Percentiles rank a stretch among this genome's conserved stretches.
Conservation (phyloP, 2,329 filamentous ascomycete species). For the Diaporthe sp. region DNA sequence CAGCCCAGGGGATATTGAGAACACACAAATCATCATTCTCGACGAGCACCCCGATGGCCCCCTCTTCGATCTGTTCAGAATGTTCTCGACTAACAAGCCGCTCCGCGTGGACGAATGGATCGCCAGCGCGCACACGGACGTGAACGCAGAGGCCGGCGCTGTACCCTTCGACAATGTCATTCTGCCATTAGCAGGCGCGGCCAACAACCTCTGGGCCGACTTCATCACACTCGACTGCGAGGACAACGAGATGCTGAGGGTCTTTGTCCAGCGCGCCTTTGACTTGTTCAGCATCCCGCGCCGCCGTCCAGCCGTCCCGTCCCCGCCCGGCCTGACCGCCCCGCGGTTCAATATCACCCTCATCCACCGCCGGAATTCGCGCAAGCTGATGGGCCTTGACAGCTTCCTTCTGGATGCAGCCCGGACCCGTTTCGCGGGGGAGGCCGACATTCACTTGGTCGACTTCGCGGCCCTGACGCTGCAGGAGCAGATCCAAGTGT, state of each 20-base stretch:
- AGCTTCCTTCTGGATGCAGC: not conserved
- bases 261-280: slow-evolving; percentile 47
- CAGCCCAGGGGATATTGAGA: slow-evolving; percentile 22
- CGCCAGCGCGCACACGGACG: slow-evolving; percentile 39
- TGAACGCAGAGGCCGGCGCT: slow-evolving; percentile 15
- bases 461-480: slow-evolving; percentile 52
- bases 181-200: slow-evolving; percentile 51
- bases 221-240: slow-evolving; percentile 46
- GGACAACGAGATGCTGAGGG: slow-evolving; percentile 42
- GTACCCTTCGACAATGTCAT: slow-evolving; percentile 45
- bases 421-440: not conserved
- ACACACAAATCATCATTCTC: slow-evolving; percentile 42
- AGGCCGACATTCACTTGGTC: slow-evolving; percentile 36
- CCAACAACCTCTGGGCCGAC: slow-evolving; percentile 55
- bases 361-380: slow-evolving; percentile 46
- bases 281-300: slow-evolving; percentile 40
- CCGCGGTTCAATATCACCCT: slow-evolving; percentile 41
- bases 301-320: not conserved
- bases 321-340: not conserved
- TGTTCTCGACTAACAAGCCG: slow-evolving; percentile 46
- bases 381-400: slow-evolving; percentile 43
- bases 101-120: slow-evolving; percentile 37
- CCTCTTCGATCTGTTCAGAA: slow-evolving; percentile 42
- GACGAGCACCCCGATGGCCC: slow-evolving; percentile 41
- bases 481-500: slow-evolving; percentile 47